Conservation (phyloP, 2,329 filamentous ascomycete species). For the Onygenales sp. region DNA sequence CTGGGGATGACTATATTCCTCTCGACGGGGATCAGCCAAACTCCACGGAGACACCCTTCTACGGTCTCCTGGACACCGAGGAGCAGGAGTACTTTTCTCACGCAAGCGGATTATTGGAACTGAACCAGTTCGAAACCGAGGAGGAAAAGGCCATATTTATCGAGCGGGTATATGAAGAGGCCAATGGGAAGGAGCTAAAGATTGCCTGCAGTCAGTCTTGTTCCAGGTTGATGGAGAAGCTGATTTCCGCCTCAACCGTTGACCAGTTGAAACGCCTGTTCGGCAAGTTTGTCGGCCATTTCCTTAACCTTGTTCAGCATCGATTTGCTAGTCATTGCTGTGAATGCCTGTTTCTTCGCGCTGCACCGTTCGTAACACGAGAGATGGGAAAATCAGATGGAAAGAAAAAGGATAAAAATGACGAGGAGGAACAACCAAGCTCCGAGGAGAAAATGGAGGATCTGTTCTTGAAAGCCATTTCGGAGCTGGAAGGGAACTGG, state of each 20-base stretch:
- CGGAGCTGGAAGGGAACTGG: slow-evolving; percentile 80
- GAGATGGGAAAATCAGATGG: slow-evolving; percentile 49
- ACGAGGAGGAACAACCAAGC: slow-evolving; percentile 34
- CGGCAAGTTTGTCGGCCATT: slow-evolving; percentile 74
- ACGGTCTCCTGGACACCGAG: slow-evolving; percentile 81
- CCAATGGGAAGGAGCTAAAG: slow-evolving; percentile 87
- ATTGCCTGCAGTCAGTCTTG: slow-evolving; percentile 92
- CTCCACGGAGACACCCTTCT: slow-evolving; percentile 61
- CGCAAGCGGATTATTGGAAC: slow-evolving; percentile 79
- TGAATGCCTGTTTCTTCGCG: slow-evolving; percentile 80
- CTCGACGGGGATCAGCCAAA: slow-evolving; percentile 16
- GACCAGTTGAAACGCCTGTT: slow-evolving; percentile 81
- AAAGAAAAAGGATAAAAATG: slow-evolving; percentile 33
- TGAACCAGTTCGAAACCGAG: slow-evolving; percentile 71
- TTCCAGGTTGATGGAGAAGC: slow-evolving; percentile 81
- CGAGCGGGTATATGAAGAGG: slow-evolving; percentile 76
- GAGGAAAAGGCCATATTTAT: slow-evolving; percentile 66
- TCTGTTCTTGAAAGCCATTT: slow-evolving; percentile 70
- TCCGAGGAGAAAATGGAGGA: slow-evolving; percentile 63
- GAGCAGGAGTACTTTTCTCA: slow-evolving; percentile 94
- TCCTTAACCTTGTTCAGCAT: slow-evolving; percentile 83
- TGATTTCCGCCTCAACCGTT: slow-evolving; percentile 72
- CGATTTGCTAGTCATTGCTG: slow-evolving; percentile 96
- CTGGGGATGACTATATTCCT: slow-evolving; percentile 30
- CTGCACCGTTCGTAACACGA: slow-evolving; percentile 66